Base-by-base conservation (phyloP, 2,329 filamentous ascomycete species). In the Exophiala spinifera region DNA sequence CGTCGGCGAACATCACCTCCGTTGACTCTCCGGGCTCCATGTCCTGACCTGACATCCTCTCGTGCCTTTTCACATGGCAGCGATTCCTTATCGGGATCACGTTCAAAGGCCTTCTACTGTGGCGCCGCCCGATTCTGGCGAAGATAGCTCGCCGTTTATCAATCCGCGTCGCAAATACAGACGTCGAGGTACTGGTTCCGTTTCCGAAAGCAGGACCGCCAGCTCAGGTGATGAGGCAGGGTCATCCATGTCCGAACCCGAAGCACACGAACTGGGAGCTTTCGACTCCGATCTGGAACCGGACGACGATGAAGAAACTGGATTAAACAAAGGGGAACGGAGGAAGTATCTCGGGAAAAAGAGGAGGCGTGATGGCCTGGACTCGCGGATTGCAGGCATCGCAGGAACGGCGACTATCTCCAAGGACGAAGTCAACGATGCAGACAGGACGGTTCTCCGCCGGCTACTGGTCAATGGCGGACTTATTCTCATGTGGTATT, bases 241-340 rank as follows among this genome's bases (percentile, higher is more conserved):
- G n/a, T 74, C 72, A 3, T 72, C 72, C 8, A 68, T 71, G 55
- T 70, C 71, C 14, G 73, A 74, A 54, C 73, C 74, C 60, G 76
- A 78, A 49, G 82, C 84, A 62, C 76, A 82, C 64, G 81, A 85
- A 67, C 68, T 82, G 64, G 77, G 79, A 63, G 72, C 78, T 59
- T 72, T 83, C 61, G 79, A 83, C 50, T 85, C 84, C 23, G 87
- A 89, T 62, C 86, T 90, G 60, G 87, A 89, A 61, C 85, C 89
- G 61, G 88, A 87, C 44, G 88, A 92, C 64, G 91, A 96, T 67
- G 91, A 95, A 73, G 91, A 96, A 77, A 89, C 88, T 1, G 91
- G 91, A 1, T 76, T 96, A 63, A 95, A 89, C 34, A 79, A 81
- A 57, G 81, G 84, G 65, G 88, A 92, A 65, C 82, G 83, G 69